phyloP scores from a whole-genome alignment of 2,329 filamentous ascomycete species.

The Alternaria conjuncta region DNA sequence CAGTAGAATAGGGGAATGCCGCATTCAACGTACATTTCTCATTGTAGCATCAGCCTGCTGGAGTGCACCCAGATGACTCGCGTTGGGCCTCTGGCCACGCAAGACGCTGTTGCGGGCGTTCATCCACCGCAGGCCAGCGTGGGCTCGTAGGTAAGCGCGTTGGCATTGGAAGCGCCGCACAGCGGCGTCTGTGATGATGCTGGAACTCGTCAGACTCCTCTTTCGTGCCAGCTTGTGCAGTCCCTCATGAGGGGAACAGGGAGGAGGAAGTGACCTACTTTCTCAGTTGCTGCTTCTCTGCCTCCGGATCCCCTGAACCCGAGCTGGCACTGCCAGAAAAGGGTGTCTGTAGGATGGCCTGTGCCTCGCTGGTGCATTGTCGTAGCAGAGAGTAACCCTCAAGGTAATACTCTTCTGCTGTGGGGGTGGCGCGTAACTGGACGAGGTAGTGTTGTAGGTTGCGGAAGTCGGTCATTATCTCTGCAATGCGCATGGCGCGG shows the following conservation, averaged over 20 bases:
- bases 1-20: background rate
- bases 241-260: background rate
- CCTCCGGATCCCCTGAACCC: slow-evolving; percentile 57
- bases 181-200: slow-evolving; percentile 66
- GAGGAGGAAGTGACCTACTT: slow-evolving; percentile 51
- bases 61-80: slow-evolving; percentile 56
- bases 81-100: slow-evolving; percentile 57
- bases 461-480: slow-evolving; percentile 70
- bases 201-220: slow-evolving; percentile 42
- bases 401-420: slow-evolving; percentile 63
- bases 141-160: slow-evolving; percentile 64
- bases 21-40: slow-evolving; percentile 51
- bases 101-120: slow-evolving; percentile 60
- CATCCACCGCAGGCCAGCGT: slow-evolving; percentile 65
- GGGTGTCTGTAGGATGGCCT: slow-evolving; percentile 60
- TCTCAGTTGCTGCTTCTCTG: slow-evolving; percentile 63
- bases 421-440: slow-evolving; percentile 58
- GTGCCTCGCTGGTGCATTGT: slow-evolving; percentile 62
- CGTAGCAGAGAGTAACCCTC: slow-evolving; percentile 65
- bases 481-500: slow-evolving; percentile 66
- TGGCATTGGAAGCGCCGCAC: slow-evolving; percentile 68
- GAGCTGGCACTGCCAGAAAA: slow-evolving; percentile 55
- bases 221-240: background rate
- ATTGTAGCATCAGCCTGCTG: slow-evolving; percentile 57
- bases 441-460: slow-evolving; percentile 66